Percentiles rank a stretch among this genome's conserved stretches.
Evolutionary conservation across 345 rosid genomes (phyloP).

Genomic region (Citrus inodora): DNA sequence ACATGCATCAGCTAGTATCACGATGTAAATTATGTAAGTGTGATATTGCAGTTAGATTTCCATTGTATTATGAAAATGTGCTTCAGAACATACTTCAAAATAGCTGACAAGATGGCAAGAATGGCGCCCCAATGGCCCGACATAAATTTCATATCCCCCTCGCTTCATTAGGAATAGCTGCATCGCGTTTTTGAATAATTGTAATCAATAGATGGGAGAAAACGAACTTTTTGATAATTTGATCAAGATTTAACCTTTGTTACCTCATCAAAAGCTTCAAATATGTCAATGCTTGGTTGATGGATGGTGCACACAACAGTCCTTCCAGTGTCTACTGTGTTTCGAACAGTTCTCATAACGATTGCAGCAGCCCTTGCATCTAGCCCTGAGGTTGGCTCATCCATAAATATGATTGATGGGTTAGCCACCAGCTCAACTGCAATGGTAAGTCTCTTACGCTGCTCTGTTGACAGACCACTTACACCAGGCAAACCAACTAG

Average conservation of each 20-base stretch:
- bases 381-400: conserved; percentile 49
- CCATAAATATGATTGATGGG: conserved; percentile 50
- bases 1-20: not conserved
- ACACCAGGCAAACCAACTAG: conserved; percentile 46
- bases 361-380: conserved; percentile 61
- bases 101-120: not conserved
- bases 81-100: not conserved
- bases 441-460: conserved; percentile 44
- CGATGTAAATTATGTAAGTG: not conserved
- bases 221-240: not conserved
- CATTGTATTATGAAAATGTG: not conserved
- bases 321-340: conserved; percentile 47
- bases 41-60: not conserved
- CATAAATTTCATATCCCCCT: not conserved
- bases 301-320: conserved; percentile 52
- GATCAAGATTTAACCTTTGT: not conserved
- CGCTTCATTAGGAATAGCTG: not conserved
- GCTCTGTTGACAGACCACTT: conserved; percentile 43
- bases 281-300: conserved; percentile 47
- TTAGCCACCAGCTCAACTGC: conserved; percentile 57
- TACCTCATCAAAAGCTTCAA: conserved; percentile 56
- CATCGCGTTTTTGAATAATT: not conserved
- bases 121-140: not conserved
- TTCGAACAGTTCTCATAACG: conserved; percentile 51
- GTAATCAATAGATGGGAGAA: not conserved